Conservation (phyloP, 768 basidiomycete genomes). For the Collybia mongolica region DNA sequence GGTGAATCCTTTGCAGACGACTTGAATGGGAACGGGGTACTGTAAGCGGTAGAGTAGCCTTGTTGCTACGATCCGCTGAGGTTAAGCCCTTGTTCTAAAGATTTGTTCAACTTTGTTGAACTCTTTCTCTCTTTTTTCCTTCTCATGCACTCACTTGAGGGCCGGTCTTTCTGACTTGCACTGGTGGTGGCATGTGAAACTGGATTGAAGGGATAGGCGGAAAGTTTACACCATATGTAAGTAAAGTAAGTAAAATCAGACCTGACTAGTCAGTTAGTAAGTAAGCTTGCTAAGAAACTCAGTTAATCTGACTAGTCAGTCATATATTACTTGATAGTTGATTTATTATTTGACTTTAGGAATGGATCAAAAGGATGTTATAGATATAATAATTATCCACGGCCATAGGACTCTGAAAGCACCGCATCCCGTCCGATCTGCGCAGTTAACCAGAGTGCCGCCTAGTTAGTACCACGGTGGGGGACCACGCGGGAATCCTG, state of each 20-base stretch:
- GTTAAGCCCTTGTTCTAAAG: slow-evolving; percentile 72
- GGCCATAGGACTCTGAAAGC: slow-evolving; percentile 52
- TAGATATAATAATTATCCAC: slow-evolving; percentile 25
- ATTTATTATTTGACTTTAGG: too few relatives aligned
- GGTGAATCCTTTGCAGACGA: slow-evolving; percentile 79
- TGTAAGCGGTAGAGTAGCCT: slow-evolving; percentile 77
- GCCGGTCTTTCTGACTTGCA: slow-evolving; percentile 27
- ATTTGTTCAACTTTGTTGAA: slow-evolving; percentile 59
- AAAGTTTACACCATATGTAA: too few relatives aligned
- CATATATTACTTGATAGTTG: too few relatives aligned
- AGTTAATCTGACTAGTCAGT: too few relatives aligned
- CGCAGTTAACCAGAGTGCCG: slow-evolving; percentile 62
- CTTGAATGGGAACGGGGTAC: slow-evolving; percentile 74
- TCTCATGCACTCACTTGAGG: slow-evolving; percentile 36
- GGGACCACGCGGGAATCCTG: slow-evolving; percentile 62
- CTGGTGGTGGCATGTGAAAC: background rate
- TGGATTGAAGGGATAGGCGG: background rate
- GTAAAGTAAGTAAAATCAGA: too few relatives aligned
- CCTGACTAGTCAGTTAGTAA: too few relatives aligned
- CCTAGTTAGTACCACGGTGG: slow-evolving; percentile 66
- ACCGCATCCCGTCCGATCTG: slow-evolving; percentile 63
- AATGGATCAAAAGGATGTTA: slow-evolving; percentile 8
- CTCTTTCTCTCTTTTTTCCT: slow-evolving; percentile 40
- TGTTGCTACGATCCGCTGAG: slow-evolving; percentile 78
- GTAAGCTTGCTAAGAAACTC: too few relatives aligned